Evolutionary conservation across 1,284 basidiomycete species (phyloP), one percentile per base, ranked within the genome.

Genomic region (Chalciporus sp.): DNA sequence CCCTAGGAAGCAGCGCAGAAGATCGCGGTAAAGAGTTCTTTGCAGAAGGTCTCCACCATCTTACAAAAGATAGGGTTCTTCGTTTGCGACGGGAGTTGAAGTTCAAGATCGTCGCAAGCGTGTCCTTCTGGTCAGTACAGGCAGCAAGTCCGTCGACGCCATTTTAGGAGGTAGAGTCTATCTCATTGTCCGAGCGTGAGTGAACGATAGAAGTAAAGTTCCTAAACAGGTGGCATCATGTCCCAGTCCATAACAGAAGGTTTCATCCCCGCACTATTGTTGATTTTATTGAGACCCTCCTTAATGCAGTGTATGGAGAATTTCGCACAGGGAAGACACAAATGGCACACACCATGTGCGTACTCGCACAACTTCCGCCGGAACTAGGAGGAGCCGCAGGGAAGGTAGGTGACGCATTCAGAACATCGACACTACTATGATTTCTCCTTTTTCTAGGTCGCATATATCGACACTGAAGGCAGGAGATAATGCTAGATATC

Each of bases 161-260:
- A 92, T 95, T 58, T 79, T 96, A 2, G 93, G 93, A 51, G 93
- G 93, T 88, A 64, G 50, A 76, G 61, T 28, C 37, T 23, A 4
- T 28, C 39, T 11, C 37, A 8, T 29, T 4, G 16, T 12, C 23
- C 7, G 4, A 29, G 17, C 20, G 16, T n/a, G 3, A 20, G 8
- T 6, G 26, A 23, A 20, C 35, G 7, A 41, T 14, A 5, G 17
- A 12, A 8, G 44, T 16, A 35, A 14, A 35, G 14, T 31, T 47
- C 42, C 31, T 14, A 28, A 58, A 31, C 56, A 91, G 92, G 92
- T 6, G 94, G 94, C 1, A 74, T 95, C 51, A 84, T 86, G 76
- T 95, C 94, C 5, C 94, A 96, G 68, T 94, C 92, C 16, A 93
- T 96, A 59, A 90, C 92, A 12, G 94, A 95, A 87, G 88, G 92